Conservation (phyloP, 257 asterid genomes). For the Plectranthus barbatus region DNA sequence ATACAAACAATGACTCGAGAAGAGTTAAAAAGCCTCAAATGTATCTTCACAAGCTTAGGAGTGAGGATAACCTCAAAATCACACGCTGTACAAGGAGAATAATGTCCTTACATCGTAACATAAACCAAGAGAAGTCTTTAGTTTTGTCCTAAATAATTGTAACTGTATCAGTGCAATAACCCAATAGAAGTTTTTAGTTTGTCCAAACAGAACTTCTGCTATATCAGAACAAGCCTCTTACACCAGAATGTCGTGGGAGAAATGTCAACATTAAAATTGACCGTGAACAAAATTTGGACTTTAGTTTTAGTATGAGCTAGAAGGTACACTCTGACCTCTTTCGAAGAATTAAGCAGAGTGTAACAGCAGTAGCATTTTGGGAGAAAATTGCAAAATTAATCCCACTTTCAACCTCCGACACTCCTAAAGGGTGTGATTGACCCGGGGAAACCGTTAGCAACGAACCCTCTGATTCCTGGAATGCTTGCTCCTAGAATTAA, state of each 20-base stretch:
- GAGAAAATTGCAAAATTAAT: conserved; percentile 85
- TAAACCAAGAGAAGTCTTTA: neutral
- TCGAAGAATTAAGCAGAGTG: conserved; percentile 65
- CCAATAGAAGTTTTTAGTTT: neutral
- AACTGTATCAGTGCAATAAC: neutral
- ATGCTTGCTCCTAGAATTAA: conserved; percentile 50
- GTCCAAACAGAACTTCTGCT: no score
- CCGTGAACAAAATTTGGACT: no score
- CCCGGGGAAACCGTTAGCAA: conserved; percentile 55
- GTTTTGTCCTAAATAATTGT: neutral
- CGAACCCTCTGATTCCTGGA: conserved; percentile 32
- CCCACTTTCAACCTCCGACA: conserved; percentile 69
- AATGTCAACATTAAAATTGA: no score
- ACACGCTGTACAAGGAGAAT: neutral
- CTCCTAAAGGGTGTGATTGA: conserved; percentile 84
- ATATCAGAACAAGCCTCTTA: neutral
- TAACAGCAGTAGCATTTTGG: conserved; percentile 75
- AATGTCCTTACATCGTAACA: neutral
- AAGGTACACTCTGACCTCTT: conserved; percentile 42
- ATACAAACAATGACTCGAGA: neutral
- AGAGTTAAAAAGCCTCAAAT: conserved; percentile 5
- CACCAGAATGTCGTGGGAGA: neutral
- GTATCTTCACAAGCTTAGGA: conserved; percentile 2
- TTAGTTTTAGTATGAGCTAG: neutral
- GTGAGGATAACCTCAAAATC: neutral